Base-by-base conservation (phyloP, 495 filamentous ascomycete genomes). In the Annulohypoxylon bovei region DNA sequence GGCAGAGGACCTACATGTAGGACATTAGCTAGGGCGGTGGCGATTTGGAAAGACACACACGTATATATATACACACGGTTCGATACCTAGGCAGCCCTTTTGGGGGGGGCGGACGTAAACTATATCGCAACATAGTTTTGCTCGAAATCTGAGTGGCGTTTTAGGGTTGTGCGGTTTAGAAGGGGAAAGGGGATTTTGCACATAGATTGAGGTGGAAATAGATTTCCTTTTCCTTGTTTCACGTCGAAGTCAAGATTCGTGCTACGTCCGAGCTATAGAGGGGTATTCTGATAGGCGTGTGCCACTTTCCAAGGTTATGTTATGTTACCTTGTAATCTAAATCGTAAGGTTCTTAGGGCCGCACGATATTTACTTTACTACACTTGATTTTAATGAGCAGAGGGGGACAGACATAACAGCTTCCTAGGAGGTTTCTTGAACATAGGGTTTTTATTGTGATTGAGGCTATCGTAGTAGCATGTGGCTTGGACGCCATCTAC, bases 141-240 rank as follows among this genome's bases (percentile, higher is more conserved):
- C n/a, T n/a, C n/a, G n/a, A 22, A 12, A 55, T 39, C 53, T 27
- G 3, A 27, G 32, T n/a, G 53, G 53, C 53, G 53, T 56, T 56
- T 39, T 12, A 4, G 33, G 27, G 28, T 35, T 54, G 14, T 39
- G 53, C 18, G 53, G n/a, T 37, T 25, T 35, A 37, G 52, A 55
- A 27, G 23, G 4, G 20, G 18, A 53, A 4, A 12, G 49, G 14
- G 52, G 52, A 5, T 7, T 7, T 23, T n/a, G n/a, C 32, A 37
- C 52, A 69, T 62, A 64, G 59, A 69, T 32, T 53, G 22, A 46
- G 60, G 30, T 23, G 58, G 67, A 40, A 68, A 64, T 69, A 69
- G 67, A 69, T 16, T 52, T 68, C 56, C 46, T 14, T 25, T 27
- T n/a, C 39, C 12, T 20, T 47, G 22, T 47, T 23, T 47, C 44